Conservation (phyloP, 345 rosid genomes). For the Pseudoturritis turrita region DNA sequence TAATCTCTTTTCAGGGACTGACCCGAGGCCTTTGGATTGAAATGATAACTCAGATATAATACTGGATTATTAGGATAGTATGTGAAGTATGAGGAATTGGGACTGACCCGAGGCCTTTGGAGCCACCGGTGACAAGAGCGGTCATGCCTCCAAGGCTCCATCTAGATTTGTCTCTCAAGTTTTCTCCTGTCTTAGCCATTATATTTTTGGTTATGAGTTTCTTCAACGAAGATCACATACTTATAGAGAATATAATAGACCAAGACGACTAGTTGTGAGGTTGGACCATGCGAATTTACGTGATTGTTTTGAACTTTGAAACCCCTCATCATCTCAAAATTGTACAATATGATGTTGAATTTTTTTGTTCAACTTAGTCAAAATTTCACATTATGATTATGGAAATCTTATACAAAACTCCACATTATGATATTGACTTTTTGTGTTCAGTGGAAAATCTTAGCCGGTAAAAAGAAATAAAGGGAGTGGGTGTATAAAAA, state of each 20-base stretch:
- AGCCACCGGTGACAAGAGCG: conserved; percentile 31
- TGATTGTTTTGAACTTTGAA: not conserved
- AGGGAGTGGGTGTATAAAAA: too few relatives aligned
- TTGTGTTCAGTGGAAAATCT: too few relatives aligned
- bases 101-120: conserved; percentile 30
- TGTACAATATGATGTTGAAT: not conserved
- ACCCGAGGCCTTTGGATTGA: too few relatives aligned
- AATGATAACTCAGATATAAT: not conserved
- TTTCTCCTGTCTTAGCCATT: conserved; percentile 1
- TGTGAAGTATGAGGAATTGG: not conserved
- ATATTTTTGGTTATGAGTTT: not conserved
- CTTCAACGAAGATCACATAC: not conserved
- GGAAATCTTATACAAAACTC: too few relatives aligned
- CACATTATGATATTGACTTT: too few relatives aligned
- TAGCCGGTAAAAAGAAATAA: too few relatives aligned
- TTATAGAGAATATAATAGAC: not conserved
- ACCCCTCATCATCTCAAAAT: not conserved
- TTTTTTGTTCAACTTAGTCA: not conserved
- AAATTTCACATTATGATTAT: not conserved
- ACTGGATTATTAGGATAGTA: too few relatives aligned
- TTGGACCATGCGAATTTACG: not conserved
- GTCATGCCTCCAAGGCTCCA: conserved; percentile 28
- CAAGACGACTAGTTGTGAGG: not conserved
- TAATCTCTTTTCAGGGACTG: not conserved
- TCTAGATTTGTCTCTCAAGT: not conserved